phyloP scores from a whole-genome alignment of 2,329 filamentous ascomycete species.

The Chaetomiaceae sp. region DNA sequence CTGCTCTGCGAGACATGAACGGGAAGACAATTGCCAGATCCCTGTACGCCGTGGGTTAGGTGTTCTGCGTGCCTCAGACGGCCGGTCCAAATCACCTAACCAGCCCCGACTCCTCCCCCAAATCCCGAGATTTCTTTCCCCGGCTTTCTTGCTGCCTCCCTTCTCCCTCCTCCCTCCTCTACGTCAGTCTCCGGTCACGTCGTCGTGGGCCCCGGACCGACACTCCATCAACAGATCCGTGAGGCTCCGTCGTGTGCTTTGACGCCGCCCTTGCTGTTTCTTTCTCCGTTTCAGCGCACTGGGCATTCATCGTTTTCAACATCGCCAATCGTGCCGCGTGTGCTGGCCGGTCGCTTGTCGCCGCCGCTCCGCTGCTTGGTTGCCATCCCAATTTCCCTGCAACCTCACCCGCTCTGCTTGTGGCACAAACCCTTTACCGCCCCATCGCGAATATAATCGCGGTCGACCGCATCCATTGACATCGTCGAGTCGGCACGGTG shows the following conservation, averaged over 20 bases:
- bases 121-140: conserved; percentile 23
- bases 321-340: no score
- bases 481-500: no score
- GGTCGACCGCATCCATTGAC: no score
- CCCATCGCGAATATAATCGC: no score
- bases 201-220: conserved; percentile 4
- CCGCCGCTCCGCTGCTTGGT: no score
- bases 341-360: no score
- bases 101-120: conserved; percentile 20
- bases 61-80: conserved; percentile 17
- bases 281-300: no score
- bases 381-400: no score
- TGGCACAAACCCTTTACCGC: no score
- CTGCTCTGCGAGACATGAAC: conserved; percentile 21
- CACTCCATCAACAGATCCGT: conserved; percentile 2
- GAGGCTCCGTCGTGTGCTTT: conserved; percentile 7
- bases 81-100: conserved; percentile 14
- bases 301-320: no score
- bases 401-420: no score
- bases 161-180: conserved; percentile 11
- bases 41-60: conserved; percentile 20
- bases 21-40: conserved; percentile 18
- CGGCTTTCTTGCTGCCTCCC: conserved; percentile 16
- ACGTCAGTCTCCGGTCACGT: conserved; percentile 9
- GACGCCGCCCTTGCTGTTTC: conserved; percentile 7